Evolutionary conservation across 192 early-diverging fungal species (phyloP), one percentile per base, ranked within the genome.

Genomic region (Podila verticillata): DNA sequence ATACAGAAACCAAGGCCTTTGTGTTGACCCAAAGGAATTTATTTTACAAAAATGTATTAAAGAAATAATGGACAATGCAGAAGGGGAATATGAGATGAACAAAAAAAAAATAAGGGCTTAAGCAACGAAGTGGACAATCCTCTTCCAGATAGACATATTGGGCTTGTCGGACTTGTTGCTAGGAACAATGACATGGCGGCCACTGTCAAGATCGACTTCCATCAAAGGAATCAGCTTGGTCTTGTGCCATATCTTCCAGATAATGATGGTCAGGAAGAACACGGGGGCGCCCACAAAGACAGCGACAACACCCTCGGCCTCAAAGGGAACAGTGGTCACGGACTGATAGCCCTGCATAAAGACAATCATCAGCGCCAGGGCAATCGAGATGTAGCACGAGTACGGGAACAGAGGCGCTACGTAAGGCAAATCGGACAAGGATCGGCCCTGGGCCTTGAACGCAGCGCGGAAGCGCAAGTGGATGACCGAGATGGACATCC

Each of bases 401-500:
- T 51, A 65, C 15, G 63, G 63, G 72, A 87, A 94, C 24, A 93
- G 84, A 1, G 89, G 85, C 0, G 96, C 90, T 19, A 69, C 69
- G 74, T 95, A 97, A 0, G 93, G 93, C 34, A 97, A 83, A 8
- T 83, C 75, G 22, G 8, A 54, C 47, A 66, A 13, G 31, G 48
- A 47, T 5, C 64, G 29, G 86, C 28, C 87, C 87, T 97, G 95
- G 28, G 84, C 85, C n/a, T 89, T 57, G 63, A 89, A 92, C 8
- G 94, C 95, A n/a, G 84, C 81, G 59, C 94, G 90, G 89, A 95
- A 97, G 19, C 95, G 90, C 65, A 88, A 90, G 69, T 97, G 96
- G 59, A 89, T 89, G 24, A 93, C 65, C 51, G 88, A 86, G 74
- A 97, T 96, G 48, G 92, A 92, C 32, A 94, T 59, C 95, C 96